Evolutionary conservation across 1,284 basidiomycete species (phyloP), one percentile per base, ranked within the genome.

Genomic region (Ganoderma lucidum): DNA sequence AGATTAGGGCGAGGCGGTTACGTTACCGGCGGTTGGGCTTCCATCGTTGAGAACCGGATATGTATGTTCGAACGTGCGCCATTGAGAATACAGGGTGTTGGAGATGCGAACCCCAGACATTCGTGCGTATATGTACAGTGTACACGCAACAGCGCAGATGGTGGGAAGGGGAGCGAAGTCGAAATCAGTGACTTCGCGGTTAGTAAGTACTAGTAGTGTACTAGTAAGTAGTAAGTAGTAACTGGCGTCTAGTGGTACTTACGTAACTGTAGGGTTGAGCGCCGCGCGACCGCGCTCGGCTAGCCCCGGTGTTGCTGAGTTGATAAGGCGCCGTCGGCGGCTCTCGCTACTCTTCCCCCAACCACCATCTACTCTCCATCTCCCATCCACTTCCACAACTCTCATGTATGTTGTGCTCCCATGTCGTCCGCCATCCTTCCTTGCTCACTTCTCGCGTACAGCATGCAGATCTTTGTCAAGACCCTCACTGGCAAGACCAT

Each of bases 391-490:
- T 15, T 51, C n/a, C 14, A 17, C 53, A 58, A 65, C 60, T 41
- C 65, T 51, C 68, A 56, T 62, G 70, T 68, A 70, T 59, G 66
- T 58, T 37, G 23, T 41, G 28, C 59, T 41, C 23, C 42, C 19
- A 30, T 62, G 37, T 42, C 15, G 32, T 37, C 39, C 14, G 17
- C 10, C 37, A 17, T 14, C 9, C n/a, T 32, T 44, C 9, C 32
- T 23, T 62, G 48, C 65, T 66, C 37, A 55, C 14, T 37, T 15
- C 19, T 30, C 30, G 39, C 9, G 14, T 55, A 17, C 63, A 77
- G 74, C 68, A 78, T 78, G 76, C 76, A 78, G 74, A 78, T 78
- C 71, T 78, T 78, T 62, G 76, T 78, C 66, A 78, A 78, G 76
- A 78, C 76, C 37, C 74, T 78, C 45, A 78, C 75, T 32, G 76